Percentiles rank a stretch among this genome's conserved stretches.
phyloP scores from a whole-genome alignment of 2,329 filamentous ascomycete species.

The Coniochaeta hoffmannii region DNA sequence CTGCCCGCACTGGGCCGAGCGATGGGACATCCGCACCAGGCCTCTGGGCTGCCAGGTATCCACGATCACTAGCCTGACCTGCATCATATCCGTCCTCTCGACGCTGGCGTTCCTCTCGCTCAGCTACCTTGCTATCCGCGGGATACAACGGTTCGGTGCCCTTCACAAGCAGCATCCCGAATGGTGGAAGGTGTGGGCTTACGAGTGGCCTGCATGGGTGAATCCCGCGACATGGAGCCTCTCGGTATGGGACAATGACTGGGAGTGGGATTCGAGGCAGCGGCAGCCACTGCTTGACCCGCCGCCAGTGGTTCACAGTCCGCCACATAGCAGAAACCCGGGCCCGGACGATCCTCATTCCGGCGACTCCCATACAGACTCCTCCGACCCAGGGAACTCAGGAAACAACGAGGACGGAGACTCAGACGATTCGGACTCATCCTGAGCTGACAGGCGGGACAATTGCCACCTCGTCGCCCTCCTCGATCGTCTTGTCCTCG shows the following conservation, averaged over 20 bases:
- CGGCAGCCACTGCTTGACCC: not conserved
- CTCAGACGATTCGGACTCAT: conserved; percentile 29
- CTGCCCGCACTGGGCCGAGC: conserved; percentile 43
- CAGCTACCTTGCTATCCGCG: conserved; percentile 12
- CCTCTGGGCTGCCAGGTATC: conserved; percentile 33
- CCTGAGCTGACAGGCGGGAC: conserved; percentile 86
- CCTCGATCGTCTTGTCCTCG: conserved; percentile 46
- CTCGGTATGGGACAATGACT: not conserved
- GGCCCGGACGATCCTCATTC: not conserved
- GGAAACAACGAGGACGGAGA: not conserved
- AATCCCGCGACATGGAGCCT: not conserved
- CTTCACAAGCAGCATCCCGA: conserved; percentile 8
- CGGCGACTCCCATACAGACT: not conserved
- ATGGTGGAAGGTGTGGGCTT: conserved; percentile 12
- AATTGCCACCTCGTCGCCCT: conserved; percentile 77
- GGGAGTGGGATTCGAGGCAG: not conserved
- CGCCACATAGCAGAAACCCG: not conserved
- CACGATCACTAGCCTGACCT: conserved; percentile 30
- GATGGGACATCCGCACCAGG: conserved; percentile 32
- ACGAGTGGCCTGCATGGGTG: conserved; percentile 4
- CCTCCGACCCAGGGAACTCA: not conserved
- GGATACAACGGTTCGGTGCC: conserved; percentile 7
- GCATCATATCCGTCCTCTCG: conserved; percentile 23
- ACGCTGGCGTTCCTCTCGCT: conserved; percentile 20
- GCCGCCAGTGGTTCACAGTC: not conserved